Conservation (phyloP, 2,329 filamentous ascomycete genomes). For the Diaporthe sp. region DNA sequence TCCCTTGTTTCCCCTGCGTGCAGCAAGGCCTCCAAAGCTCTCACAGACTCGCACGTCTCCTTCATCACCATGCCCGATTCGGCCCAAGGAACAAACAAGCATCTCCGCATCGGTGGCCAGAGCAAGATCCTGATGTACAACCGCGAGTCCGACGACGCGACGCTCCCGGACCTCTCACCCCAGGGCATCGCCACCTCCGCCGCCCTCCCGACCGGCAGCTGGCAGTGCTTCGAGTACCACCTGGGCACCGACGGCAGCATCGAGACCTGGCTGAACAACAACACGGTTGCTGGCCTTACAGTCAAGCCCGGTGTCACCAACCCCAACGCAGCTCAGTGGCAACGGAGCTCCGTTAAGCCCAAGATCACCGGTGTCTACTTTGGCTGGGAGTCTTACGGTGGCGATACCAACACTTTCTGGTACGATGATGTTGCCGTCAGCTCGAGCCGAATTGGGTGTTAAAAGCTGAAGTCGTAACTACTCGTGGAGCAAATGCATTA, state of each 20-base stretch:
- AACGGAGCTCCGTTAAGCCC: conserved; percentile 62
- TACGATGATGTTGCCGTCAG: conserved; percentile 71
- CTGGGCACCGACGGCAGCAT: conserved; percentile 69
- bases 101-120: conserved; percentile 74
- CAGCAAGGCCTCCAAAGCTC: conserved; percentile 68
- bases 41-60: conserved; percentile 72
- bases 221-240: conserved; percentile 75
- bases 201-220: conserved; percentile 63
- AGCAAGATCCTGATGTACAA: conserved; percentile 75
- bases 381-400: conserved; percentile 75
- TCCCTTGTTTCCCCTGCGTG: conserved; percentile 14
- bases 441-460: conserved; percentile 64
- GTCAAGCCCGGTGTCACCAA: conserved; percentile 62
- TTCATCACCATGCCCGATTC: conserved; percentile 76
- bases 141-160: conserved; percentile 74
- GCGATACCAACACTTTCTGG: conserved; percentile 73
- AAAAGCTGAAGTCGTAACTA: conserved; percentile 31
- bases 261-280: conserved; percentile 72
- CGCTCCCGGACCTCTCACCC: conserved; percentile 72
- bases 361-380: conserved; percentile 71
- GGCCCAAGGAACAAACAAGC: conserved; percentile 67
- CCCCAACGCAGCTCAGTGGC: conserved; percentile 67
- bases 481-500: not conserved
- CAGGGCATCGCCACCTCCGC: conserved; percentile 69
- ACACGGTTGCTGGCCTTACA: conserved; percentile 65